Evolutionary conservation across 2,329 filamentous ascomycete genomes (phyloP).

Genomic region (Xylariaceae sp.): DNA sequence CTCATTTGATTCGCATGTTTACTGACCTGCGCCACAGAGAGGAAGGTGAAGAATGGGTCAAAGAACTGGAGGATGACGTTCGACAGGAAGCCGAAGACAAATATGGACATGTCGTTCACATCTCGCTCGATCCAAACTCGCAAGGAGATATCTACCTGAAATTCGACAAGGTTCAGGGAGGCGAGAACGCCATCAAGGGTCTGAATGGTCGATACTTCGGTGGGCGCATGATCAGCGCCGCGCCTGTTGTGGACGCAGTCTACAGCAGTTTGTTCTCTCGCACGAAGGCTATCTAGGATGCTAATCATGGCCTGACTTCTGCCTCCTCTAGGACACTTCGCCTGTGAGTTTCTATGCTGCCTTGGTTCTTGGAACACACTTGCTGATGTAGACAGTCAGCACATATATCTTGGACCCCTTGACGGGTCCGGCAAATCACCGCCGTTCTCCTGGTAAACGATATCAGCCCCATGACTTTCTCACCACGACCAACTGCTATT

Average conservation of each 20-base stretch:
- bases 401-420: too few species aligned
- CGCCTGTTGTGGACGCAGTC: constrained; percentile 94
- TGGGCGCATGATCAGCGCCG: constrained; percentile 84
- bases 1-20: neutral
- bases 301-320: constrained; percentile 45
- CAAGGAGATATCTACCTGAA: constrained; percentile 97
- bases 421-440: too few species aligned
- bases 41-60: constrained; percentile 80
- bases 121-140: constrained; percentile 86
- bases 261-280: constrained; percentile 95
- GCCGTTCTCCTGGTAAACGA: too few species aligned
- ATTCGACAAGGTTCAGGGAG: constrained; percentile 90
- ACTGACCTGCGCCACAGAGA: constrained; percentile 53
- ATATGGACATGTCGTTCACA: constrained; percentile 97
- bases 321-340: constrained; percentile 45
- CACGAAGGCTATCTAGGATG: constrained; percentile 68
- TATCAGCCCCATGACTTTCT: too few species aligned
- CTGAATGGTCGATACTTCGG: constrained; percentile 96
- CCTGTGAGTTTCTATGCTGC: too few species aligned
- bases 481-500: too few species aligned
- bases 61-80: constrained; percentile 91
- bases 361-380: too few species aligned
- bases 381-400: too few species aligned
- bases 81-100: constrained; percentile 86
- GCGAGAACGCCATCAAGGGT: constrained; percentile 95